phyloP scores from a whole-genome alignment of 345 rosid genomes.

The Pseudoturritis turrita region DNA sequence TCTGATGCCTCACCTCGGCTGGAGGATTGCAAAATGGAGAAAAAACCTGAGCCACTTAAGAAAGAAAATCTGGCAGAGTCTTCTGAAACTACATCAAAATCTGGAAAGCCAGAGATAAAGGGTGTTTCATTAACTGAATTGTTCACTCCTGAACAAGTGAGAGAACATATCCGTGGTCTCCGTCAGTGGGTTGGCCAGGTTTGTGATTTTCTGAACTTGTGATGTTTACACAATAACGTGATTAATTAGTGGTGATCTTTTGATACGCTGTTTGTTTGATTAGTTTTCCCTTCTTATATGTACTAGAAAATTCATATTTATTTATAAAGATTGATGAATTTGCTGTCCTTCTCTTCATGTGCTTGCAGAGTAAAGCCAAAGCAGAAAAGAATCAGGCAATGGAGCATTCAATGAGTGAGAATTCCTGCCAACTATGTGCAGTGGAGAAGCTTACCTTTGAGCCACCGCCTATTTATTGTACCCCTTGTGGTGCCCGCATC shows the following conservation, averaged over 20 bases:
- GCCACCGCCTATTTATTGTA: constrained; percentile 97
- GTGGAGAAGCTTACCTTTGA: constrained; percentile 99
- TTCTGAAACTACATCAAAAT: constrained; percentile 57
- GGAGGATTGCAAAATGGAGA: constrained; percentile 53
- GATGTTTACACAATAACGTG: neutral
- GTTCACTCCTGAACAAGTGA: constrained; percentile 97
- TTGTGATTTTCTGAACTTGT: constrained; percentile 7
- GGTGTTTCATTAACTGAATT: constrained; percentile 97
- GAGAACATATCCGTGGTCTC: constrained; percentile 84
- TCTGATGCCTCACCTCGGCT: constrained; percentile 38
- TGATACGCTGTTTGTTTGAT: neutral
- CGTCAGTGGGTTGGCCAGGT: constrained; percentile 99
- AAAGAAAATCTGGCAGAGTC: constrained; percentile 53
- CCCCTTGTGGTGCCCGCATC: constrained; percentile 97
- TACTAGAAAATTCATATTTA: neutral
- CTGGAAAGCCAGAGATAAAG: constrained; percentile 94
- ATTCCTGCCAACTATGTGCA: constrained; percentile 98
- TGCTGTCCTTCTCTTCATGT: constrained; percentile 3
- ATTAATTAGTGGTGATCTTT: neutral
- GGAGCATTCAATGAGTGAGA: constrained; percentile 99
- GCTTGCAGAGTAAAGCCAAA: constrained; percentile 89
- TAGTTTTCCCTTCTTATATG: neutral
- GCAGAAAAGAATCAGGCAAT: constrained; percentile 97
- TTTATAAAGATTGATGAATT: neutral
- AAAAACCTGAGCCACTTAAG: constrained; percentile 46